phyloP scores from a whole-genome alignment of 2,329 filamentous ascomycete species.

The Setomelanomma holmii region DNA sequence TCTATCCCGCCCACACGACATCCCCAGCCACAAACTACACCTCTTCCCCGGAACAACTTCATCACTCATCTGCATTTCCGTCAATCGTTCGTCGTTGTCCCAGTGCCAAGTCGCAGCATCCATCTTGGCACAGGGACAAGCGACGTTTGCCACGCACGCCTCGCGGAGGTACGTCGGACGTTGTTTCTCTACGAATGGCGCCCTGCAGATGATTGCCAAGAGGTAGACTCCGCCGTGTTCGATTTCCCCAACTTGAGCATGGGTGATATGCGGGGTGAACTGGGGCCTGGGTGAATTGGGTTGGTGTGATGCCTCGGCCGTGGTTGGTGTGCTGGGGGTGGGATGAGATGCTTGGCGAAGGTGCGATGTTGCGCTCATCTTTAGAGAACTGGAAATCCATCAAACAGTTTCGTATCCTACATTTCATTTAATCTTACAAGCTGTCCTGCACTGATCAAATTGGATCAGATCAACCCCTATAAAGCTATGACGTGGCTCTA shows the following conservation, averaged over 20 bases:
- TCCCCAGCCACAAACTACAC: background rate
- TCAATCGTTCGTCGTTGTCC: constrained; percentile 16
- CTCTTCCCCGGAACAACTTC: background rate
- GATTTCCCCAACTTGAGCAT: constrained; percentile 4
- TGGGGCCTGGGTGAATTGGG: background rate
- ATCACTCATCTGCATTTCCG: constrained; percentile 9
- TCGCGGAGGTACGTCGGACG: constrained; percentile 4
- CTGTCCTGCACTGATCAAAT: too few species aligned
- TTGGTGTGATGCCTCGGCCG: background rate
- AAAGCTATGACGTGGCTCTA: too few species aligned
- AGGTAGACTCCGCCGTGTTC: background rate
- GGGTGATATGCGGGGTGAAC: background rate
- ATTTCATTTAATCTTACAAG: too few species aligned
- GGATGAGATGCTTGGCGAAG: background rate
- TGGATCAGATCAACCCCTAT: too few species aligned
- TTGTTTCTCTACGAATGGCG: constrained; percentile 23
- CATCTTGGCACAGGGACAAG: constrained; percentile 17
- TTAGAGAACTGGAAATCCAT: too few species aligned
- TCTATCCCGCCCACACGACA: too few species aligned
- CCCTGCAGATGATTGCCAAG: too few species aligned
- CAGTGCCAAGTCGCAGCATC: too few species aligned
- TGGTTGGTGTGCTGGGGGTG: background rate
- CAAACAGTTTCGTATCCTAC: too few species aligned
- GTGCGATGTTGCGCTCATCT: background rate
- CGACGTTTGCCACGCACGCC: constrained; percentile 18